Conservation (phyloP, 2,329 filamentous ascomycete species). For the Teratosphaeria zuluensis region DNA sequence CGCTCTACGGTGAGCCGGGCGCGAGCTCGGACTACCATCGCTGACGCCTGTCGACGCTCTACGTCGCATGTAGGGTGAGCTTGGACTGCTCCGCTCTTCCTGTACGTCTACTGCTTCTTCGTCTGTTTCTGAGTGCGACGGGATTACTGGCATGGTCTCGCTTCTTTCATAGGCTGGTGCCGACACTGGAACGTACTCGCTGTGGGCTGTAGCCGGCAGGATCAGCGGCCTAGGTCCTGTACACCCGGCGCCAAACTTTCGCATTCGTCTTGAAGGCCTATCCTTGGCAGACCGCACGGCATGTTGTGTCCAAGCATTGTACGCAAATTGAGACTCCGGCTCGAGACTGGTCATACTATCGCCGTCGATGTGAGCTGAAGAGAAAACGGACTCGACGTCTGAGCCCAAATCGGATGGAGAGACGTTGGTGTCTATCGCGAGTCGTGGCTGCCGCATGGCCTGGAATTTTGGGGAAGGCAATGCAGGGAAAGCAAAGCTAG, state of each 20-base stretch:
- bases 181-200: constrained; percentile 14
- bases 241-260: constrained; percentile 26
- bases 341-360: constrained; percentile 11
- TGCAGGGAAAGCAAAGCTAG: constrained; percentile 4
- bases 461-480: not conserved
- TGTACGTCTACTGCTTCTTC: constrained; percentile 1
- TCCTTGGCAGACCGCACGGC: constrained; percentile 5
- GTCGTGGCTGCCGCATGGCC: not conserved
- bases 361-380: constrained; percentile 5
- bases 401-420: constrained; percentile 9
- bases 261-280: constrained; percentile 22
- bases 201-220: constrained; percentile 23
- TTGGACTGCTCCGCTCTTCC: not conserved
- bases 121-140: not conserved
- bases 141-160: constrained; percentile 2
- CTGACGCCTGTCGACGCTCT: not conserved
- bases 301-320: constrained; percentile 10
- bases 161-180: constrained; percentile 18
- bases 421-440: constrained; percentile 1
- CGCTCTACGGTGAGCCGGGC: constrained; percentile 9
- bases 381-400: constrained; percentile 13
- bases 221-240: constrained; percentile 25
- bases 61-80: not conserved
- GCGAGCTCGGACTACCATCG: constrained; percentile 4
- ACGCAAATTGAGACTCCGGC: not conserved